Evolutionary conservation across 768 basidiomycete genomes (phyloP).

Genomic region (Tylopilus cervinicoccineus): DNA sequence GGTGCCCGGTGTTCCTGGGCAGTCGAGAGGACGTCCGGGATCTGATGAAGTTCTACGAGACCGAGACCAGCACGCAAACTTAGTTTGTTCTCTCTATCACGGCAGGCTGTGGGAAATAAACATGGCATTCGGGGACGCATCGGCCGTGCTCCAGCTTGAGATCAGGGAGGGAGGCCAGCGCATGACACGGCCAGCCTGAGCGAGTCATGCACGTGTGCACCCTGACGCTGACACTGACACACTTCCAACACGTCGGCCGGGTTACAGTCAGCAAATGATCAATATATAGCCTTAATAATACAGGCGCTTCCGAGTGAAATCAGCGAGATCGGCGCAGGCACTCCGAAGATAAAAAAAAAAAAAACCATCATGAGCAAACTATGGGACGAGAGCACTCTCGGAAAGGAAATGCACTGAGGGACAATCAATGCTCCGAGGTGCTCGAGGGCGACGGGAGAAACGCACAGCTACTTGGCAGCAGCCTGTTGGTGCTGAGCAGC

Average conservation of each 20-base stretch:
- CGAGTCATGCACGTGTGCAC: not conserved
- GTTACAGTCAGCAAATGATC: not conserved
- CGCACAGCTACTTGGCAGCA: constrained; percentile 15
- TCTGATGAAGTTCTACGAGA: constrained; percentile 78
- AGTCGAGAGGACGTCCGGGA: constrained; percentile 92
- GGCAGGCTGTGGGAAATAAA: not conserved
- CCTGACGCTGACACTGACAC: too few relatives aligned
- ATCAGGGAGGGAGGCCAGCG: too few relatives aligned
- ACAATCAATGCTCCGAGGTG: not conserved
- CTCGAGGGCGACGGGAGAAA: not conserved
- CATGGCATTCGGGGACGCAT: not conserved
- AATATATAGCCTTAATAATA: constrained; percentile 19
- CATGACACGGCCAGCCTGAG: too few relatives aligned
- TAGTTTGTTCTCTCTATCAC: constrained; percentile 11
- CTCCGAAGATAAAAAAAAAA: too few relatives aligned
- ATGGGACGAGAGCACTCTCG: not conserved
- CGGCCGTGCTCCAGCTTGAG: not conserved
- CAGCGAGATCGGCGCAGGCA: not conserved
- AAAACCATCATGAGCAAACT: too few relatives aligned
- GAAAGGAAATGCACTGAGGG: not conserved
- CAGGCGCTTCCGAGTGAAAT: constrained; percentile 8
- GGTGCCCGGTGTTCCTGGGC: constrained; percentile 91
- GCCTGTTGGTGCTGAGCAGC: constrained; percentile 31
- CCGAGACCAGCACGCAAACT: constrained; percentile 19
- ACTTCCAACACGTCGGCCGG: not conserved